Evolutionary conservation across 257 asterid species (phyloP), one percentile per base, ranked within the genome.

Genomic region (Lavandula angustifolia): DNA sequence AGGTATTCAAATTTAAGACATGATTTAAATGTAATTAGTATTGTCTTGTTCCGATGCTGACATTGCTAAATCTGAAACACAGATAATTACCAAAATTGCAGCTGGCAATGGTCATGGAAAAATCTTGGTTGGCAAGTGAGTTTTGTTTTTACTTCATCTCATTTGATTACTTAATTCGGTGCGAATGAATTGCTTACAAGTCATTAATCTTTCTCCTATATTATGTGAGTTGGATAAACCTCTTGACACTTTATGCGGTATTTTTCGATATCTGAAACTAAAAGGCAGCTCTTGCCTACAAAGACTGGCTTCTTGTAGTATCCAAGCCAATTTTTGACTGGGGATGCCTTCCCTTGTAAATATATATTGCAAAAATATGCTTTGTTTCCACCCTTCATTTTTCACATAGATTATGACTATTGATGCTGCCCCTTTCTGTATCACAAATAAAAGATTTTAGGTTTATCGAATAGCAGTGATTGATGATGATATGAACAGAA

Each of bases 91-190:
- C 55, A 90, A 94, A 79, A 83, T 94, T 62, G 89, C 95, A 13
- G 96, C 95, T 57, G 97, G 97, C 56, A 94, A 94, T 61, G 88
- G 97, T 63, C 97, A 87, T 73, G 95, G 82, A 56, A 81, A 83
- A 84, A 79, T 90, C 70, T 79, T 94, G 80, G 95, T 90, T 68
- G 99, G 98, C 82, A 73, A 78, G 96, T 86, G 80, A 86, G 95
- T 82, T 64, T 62, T 44, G 56, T 44, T 42, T 16, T 33, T 56
- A 5, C 60, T 68, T 47, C 27, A 22, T 22, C 8, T 9, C n/a
- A 51, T 32, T 43, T 43, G 14, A 56, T 57, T 22, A 22, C 44
- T 58, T 43, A 27, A 60, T 61, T 66, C 55, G 17, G 13, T 54
- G 63, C 47, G 35, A 40, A 68, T 70, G 40, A 38, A 50, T 35